Base-by-base conservation (phyloP, 164 flowering plant species). In the Nymphaea thermarum region DNA sequence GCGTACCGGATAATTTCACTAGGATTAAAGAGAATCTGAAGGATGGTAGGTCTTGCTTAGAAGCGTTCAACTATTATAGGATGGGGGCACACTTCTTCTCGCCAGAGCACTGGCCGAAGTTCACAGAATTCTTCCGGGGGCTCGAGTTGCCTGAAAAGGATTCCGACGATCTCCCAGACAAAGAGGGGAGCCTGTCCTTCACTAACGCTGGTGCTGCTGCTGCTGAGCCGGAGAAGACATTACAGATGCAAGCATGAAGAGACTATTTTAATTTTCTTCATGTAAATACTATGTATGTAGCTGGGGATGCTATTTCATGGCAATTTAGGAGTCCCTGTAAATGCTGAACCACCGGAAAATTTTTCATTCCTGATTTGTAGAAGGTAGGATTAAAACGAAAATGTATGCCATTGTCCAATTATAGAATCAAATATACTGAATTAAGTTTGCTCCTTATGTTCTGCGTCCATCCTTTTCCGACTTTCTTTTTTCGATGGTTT, bases 21-120 rank as follows among this genome's bases (percentile, higher is more conserved):
- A 81, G 73, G 78, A 84, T 91, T 4, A 85, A 76, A 81, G 80
- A 84, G 74, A 80, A 78, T 43, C 44, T 91, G 66, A 78, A 73
- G 7, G 80, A 80, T 25, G 75, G 68, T 63, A 74, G 5, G 25
- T 51, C 12, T 10, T 72, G 15, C 44, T 69, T 87, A 66, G 80
- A 83, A 11, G 72, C 78, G 71, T 87, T 90, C 80, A 85, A 83
- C 2, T 89, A 89, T 70, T 88, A 91, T 75, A 87, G 98, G 70
- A 94, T 94, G 97, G 97, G 98, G 25, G 93, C 94, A 4, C 69
- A 81, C 64, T 93, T 93, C 83, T 93, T 93, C 80, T 91, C 98
- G 2, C 97, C 98, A 0, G 86, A 86, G 63, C 90, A 91, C 70
- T 91, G 86, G 41, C 93, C 90, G 45, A 60, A 75, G 11, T 93